Conservation (phyloP, 352 stramenopile species). For the Phytopythium kandeliae region DNA sequence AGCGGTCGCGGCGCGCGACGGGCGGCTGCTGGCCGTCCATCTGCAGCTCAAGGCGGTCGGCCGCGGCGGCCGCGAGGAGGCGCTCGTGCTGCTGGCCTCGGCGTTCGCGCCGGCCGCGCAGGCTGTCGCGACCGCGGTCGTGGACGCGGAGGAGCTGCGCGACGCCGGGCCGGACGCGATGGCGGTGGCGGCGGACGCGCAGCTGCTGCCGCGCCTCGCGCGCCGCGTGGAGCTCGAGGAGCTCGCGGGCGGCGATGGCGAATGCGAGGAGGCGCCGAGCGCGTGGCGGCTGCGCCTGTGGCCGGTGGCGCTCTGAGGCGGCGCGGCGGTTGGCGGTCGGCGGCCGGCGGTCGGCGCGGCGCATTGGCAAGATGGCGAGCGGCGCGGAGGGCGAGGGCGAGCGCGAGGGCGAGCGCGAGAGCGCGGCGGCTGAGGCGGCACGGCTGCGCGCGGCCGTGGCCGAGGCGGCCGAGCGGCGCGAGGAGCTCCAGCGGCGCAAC, state of each 20-base stretch:
- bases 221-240: conserved; percentile 1
- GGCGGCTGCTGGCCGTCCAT: conserved; percentile 12
- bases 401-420: conserved; percentile 56
- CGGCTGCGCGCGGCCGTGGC: conserved; percentile 46
- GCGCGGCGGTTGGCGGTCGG: too few species aligned
- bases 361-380: conserved; percentile 12
- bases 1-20: neutral
- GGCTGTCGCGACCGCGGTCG: conserved; percentile 4
- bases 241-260: too few species aligned
- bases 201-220: neutral
- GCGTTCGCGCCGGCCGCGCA: conserved; percentile 18
- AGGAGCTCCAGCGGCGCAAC: conserved; percentile 75
- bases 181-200: neutral
- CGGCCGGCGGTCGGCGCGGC: too few species aligned
- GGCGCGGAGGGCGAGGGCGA: conserved; percentile 40
- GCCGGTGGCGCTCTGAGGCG: too few species aligned
- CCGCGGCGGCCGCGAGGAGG: too few species aligned
- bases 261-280: neutral
- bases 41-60: conserved; percentile 11
- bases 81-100: conserved; percentile 14
- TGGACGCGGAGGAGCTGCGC: neutral
- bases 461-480: conserved; percentile 41
- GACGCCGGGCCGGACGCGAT: neutral
- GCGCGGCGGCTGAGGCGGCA: conserved; percentile 24
- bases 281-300: neutral